Conservation (phyloP, 2,329 filamentous ascomycete genomes). For the Trichocomaceae sp. region DNA sequence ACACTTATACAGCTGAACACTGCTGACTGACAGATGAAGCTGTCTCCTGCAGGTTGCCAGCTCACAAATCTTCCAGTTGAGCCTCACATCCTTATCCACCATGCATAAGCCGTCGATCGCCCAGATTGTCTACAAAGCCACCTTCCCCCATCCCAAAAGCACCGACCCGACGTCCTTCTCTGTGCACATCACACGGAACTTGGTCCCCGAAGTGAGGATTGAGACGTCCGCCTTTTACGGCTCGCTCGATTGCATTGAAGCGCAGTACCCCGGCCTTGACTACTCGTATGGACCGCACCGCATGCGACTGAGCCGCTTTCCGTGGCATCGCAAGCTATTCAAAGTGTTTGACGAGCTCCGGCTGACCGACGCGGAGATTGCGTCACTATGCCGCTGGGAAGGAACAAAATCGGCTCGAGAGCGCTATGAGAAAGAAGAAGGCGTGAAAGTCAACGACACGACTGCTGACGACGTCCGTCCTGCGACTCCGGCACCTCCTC, state of each 20-base stretch:
- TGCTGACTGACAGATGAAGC: neutral
- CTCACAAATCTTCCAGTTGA: neutral
- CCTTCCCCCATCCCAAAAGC: constrained; percentile 51
- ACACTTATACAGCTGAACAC: neutral
- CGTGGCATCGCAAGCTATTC: constrained; percentile 56
- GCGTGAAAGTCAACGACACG: constrained; percentile 54
- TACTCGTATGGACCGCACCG: constrained; percentile 57
- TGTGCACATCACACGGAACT: constrained; percentile 53
- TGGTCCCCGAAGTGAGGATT: constrained; percentile 59
- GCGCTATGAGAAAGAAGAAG: constrained; percentile 48
- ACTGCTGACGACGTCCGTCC: constrained; percentile 52
- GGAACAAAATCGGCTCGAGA: constrained; percentile 44
- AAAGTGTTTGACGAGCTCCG: constrained; percentile 54
- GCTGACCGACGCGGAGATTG: constrained; percentile 55
- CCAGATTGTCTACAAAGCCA: constrained; percentile 52
- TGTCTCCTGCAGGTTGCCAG: neutral
- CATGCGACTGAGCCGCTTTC: constrained; percentile 55
- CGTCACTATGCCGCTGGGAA: constrained; percentile 56
- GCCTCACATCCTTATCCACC: constrained; percentile 15
- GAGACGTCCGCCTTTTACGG: constrained; percentile 61
- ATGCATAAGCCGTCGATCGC: constrained; percentile 58
- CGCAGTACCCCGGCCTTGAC: constrained; percentile 60
- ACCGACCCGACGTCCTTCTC: constrained; percentile 54
- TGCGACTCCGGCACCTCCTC: constrained; percentile 39
- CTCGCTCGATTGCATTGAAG: constrained; percentile 57